Percentiles rank a stretch among this genome's conserved stretches.
Evolutionary conservation across 2,329 filamentous ascomycete genomes (phyloP).

Genomic region (Coleophoma crateriformis): DNA sequence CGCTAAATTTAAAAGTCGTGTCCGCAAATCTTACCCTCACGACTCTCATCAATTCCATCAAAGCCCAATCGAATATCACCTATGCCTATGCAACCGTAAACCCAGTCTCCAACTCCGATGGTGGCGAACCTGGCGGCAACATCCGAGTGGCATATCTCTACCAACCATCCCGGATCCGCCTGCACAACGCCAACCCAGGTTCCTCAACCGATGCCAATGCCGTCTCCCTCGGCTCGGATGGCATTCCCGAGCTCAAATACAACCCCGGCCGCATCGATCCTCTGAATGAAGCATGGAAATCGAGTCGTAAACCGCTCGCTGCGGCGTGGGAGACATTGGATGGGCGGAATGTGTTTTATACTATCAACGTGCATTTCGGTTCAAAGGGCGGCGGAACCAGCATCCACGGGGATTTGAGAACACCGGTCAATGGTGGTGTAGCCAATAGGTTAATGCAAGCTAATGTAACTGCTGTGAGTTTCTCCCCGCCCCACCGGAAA

Average conservation of each 20-base stretch:
- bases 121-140: conserved; percentile 64
- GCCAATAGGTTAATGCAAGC: conserved; percentile 51
- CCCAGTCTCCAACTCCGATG: conserved; percentile 55
- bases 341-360: conserved; percentile 56
- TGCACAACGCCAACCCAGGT: conserved; percentile 55
- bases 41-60: conserved; percentile 48
- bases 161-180: conserved; percentile 50
- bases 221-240: conserved; percentile 41
- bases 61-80: conserved; percentile 37
- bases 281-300: conserved; percentile 49
- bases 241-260: conserved; percentile 48
- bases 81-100: conserved; percentile 57
- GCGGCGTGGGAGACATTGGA: conserved; percentile 59
- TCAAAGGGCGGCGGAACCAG: conserved; percentile 62
- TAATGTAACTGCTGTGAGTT: conserved; percentile 48
- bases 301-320: conserved; percentile 61
- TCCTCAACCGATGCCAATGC: conserved; percentile 46
- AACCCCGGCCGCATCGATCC: conserved; percentile 68
- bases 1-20: conserved; percentile 25
- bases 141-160: conserved; percentile 69
- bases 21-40: conserved; percentile 53
- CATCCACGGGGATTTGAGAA: conserved; percentile 59
- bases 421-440: conserved; percentile 61
- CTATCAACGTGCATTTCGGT: conserved; percentile 64
- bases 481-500: not conserved